These are phyloP conservation scores for Coniochaeta sp. DNA, from an alignment of 2,329 filamentous ascomycete species.

Conservation along the genomic window DNA sequence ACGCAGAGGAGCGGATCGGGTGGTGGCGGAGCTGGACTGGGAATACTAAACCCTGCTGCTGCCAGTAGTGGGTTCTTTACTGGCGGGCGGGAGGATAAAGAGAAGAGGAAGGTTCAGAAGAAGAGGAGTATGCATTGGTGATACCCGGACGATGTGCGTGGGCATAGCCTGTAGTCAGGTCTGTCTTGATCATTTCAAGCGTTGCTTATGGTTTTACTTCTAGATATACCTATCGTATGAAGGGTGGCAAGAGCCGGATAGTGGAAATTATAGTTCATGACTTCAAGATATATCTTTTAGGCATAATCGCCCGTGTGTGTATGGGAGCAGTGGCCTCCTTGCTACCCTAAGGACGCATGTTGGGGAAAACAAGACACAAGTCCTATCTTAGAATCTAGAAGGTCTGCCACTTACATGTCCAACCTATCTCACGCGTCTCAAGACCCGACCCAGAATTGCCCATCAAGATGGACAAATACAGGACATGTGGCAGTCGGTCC, in stretches of 20 bases:
- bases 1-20: neutral
- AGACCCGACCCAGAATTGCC: no score
- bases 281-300: no score
- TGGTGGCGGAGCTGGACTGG: neutral
- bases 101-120: conserved; percentile 21
- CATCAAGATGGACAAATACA: no score
- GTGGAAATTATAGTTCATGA: neutral
- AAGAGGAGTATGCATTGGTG: conserved; percentile 27
- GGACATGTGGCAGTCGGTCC: no score
- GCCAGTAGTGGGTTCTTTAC: conserved; percentile 16
- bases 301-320: no score
- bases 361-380: no score
- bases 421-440: no score
- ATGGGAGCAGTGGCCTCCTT: no score
- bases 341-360: no score
- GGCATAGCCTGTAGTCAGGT: neutral
- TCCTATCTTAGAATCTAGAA: no score
- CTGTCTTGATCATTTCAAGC: neutral
- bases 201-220: neutral
- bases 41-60: conserved; percentile 11
- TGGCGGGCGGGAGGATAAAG: conserved; percentile 13
- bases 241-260: neutral
- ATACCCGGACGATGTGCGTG: neutral
- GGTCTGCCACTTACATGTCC: no score
- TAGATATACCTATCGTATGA: neutral